Percentiles rank a stretch among this genome's conserved stretches.
Conservation (phyloP, 2,329 filamentous ascomycete genomes). For the Davidsoniella australis region DNA sequence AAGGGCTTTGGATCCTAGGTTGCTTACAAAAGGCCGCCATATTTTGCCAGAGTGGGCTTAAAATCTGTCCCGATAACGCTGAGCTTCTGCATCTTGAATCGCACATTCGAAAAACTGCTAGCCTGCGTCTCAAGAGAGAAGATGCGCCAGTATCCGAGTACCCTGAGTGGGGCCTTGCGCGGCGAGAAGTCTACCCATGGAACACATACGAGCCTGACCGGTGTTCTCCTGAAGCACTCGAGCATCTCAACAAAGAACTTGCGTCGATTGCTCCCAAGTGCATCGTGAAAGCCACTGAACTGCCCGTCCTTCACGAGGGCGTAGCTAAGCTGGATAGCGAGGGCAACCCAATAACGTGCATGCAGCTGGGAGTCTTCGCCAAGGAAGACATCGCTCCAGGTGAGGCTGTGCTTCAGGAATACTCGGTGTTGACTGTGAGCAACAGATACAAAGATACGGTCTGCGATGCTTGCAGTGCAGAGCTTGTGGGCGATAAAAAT, state of each 20-base stretch:
- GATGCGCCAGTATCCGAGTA: slow-evolving; percentile 36
- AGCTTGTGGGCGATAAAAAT: slow-evolving; percentile 26
- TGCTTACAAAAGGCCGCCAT: slow-evolving; percentile 50
- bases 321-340: slow-evolving; percentile 29
- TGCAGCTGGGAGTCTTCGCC: slow-evolving; percentile 82
- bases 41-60: slow-evolving; percentile 47
- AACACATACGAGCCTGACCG: slow-evolving; percentile 52
- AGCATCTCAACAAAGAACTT: slow-evolving; percentile 55
- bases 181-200: slow-evolving; percentile 55
- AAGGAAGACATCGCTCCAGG: slow-evolving; percentile 62
- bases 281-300: slow-evolving; percentile 55
- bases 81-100: slow-evolving; percentile 36
- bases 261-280: slow-evolving; percentile 59
- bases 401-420: slow-evolving; percentile 63
- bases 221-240: slow-evolving; percentile 50
- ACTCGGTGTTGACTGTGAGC: slow-evolving; percentile 74
- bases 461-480: slow-evolving; percentile 75
- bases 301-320: slow-evolving; percentile 52
- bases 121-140: slow-evolving; percentile 28
- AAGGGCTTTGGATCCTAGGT: slow-evolving; percentile 44
- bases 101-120: slow-evolving; percentile 36
- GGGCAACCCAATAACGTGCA: slow-evolving; percentile 39
- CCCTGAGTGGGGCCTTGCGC: slow-evolving; percentile 53
- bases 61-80: slow-evolving; percentile 34
- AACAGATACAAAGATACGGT: slow-evolving; percentile 72